Evolutionary conservation across 805 yeast genomes (phyloP).

Genomic region (Metschnikowia hibisci): DNA sequence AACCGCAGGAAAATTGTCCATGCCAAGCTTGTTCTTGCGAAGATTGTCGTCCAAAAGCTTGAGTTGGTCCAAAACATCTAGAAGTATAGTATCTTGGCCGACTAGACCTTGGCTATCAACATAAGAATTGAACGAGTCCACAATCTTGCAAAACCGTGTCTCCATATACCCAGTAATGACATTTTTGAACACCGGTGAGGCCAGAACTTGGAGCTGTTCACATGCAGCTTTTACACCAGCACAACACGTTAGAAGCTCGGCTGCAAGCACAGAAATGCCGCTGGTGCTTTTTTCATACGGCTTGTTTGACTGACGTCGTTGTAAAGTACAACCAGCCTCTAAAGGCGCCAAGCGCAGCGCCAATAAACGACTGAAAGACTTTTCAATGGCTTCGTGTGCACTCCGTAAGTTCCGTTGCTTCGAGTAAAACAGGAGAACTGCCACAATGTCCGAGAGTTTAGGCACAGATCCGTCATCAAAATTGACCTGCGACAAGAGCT

Average conservation of each 20-base stretch:
- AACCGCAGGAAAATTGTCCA: constrained; percentile 11
- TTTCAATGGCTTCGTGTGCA: constrained; percentile 16
- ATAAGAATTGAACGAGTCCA: constrained; percentile 9
- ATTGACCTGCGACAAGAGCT: constrained; percentile 11
- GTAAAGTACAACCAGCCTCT: constrained; percentile 44
- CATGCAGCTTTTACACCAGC: constrained; percentile 19
- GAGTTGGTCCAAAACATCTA: constrained; percentile 46
- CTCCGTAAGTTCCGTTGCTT: constrained; percentile 9
- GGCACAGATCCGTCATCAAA: constrained; percentile 6
- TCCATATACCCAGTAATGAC: constrained; percentile 14
- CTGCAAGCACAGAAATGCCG: constrained; percentile 53
- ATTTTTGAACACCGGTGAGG: constrained; percentile 13
- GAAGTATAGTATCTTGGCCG: constrained; percentile 26
- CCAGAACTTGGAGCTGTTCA: constrained; percentile 12
- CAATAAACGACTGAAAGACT: constrained; percentile 9
- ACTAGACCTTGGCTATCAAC: constrained; percentile 10
- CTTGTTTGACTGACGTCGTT: constrained; percentile 28
- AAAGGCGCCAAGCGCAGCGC: constrained; percentile 22
- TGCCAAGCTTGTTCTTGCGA: constrained; percentile 10
- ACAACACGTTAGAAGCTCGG: constrained; percentile 47
- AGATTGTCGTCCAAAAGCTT: constrained; percentile 21
- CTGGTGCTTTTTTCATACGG: constrained; percentile 61
- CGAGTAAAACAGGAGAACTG: constrained; percentile 12
- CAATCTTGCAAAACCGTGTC: constrained; percentile 10
- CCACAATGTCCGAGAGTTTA: constrained; percentile 9